Base-by-base conservation (phyloP, 805 yeast species). In the Metschnikowia kofuensis region DNA sequence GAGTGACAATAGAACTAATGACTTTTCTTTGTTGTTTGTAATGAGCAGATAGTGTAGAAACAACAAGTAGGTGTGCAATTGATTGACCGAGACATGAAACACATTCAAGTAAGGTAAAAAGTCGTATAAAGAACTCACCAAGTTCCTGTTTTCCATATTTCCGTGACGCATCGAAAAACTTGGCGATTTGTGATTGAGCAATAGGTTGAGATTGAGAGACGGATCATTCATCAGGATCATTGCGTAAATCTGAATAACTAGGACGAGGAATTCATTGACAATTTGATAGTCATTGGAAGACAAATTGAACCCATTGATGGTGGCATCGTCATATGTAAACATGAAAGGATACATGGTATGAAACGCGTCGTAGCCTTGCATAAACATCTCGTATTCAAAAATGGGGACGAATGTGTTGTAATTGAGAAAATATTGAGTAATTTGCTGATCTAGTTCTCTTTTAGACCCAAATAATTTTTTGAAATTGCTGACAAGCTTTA, bases 341-440 rank as follows among this genome's bases (percentile, higher is more conserved):
- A 73, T 73, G 47, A 73, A 73, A 8, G 78, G 78, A 47, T 72
- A 73, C 77, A 72, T 71, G 7, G 76, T 72, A 50, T 74, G 78
- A 51, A 74, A 71, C 7, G 71, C 75, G 40, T 72, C 75, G 41
- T 80, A 80, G 44, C 75, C 73, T 55, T 74, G 75, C 74, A 79
- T 79, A 53, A 80, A 79, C 35, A 70, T 64, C 41, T 74, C 77
- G 54, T 76, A 79, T 55, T 79, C 84, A 52, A 80, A 72, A 8
- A 80, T 75, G 4, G 84, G 84, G 27, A 80, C 71, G 50, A 80
- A 70, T 21, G 75, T 72, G 63, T 80, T 80, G 59, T 76, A 77
- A 59, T 78, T 75, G 50, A 78, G 66, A 56, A 80, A 80, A 58
- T 69, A 80, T 37, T 77, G 71, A 56, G 68, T 65, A 21, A 80